Conservation (phyloP, 1,284 basidiomycete species). For the Rhodotorula sp. region DNA sequence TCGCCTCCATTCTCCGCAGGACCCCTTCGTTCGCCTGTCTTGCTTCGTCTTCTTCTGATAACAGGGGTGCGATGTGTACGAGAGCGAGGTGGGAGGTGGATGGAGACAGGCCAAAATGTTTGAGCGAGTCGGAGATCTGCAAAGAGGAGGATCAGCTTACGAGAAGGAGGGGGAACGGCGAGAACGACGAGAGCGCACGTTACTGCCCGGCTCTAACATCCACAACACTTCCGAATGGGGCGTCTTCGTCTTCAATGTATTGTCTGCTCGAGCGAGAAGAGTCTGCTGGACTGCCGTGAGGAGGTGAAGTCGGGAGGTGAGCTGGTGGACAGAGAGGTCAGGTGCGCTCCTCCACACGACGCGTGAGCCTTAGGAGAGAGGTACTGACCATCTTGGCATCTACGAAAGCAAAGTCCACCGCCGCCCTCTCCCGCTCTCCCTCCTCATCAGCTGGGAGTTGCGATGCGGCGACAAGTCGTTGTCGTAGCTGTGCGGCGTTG, state of each 20-base stretch:
- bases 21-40: constrained; percentile 51
- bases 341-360: neutral
- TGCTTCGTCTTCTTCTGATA: neutral
- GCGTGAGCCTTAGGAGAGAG: too few species aligned
- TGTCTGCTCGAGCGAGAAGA: constrained; percentile 61
- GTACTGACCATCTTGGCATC: constrained; percentile 62
- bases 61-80: constrained; percentile 58
- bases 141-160: too few species aligned
- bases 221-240: constrained; percentile 84
- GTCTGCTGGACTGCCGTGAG: constrained; percentile 78
- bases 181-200: constrained; percentile 54
- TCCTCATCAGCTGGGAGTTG: constrained; percentile 59
- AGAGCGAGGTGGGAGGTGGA: constrained; percentile 66
- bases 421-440: constrained; percentile 66
- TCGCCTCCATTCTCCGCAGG: constrained; percentile 56
- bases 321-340: constrained; percentile 51
- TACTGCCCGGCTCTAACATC: constrained; percentile 76
- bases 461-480: constrained; percentile 64
- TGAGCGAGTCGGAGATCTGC: constrained; percentile 81
- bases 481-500: constrained; percentile 62
- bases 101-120: constrained; percentile 75
- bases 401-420: constrained; percentile 83
- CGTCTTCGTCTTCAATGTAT: constrained; percentile 67
- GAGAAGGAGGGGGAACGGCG: neutral
- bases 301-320: constrained; percentile 70